Base-by-base conservation (phyloP, 371 early-diverging fungal species). In the Lichtheimia corymbifera region DNA sequence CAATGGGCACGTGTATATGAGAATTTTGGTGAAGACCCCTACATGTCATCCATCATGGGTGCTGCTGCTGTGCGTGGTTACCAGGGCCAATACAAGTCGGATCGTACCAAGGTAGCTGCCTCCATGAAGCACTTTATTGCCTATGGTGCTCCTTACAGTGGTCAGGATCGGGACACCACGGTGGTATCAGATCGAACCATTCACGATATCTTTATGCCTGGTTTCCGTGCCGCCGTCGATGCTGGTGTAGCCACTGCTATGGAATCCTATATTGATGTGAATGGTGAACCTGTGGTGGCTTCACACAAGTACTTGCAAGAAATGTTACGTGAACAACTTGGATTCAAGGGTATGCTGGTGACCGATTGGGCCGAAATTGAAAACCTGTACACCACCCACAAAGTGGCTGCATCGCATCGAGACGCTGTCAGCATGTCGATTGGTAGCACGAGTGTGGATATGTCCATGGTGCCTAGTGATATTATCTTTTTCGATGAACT, bases 1-100 rank as follows among this genome's bases (percentile, higher is more conserved):
- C 81, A 84, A 55, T 89, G 90, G 90, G 79, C 88, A 2, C 81
- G 90, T 13, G 83, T 83, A 1, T 89, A 84, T 62, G 88, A 89
- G 59, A 74, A 77, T 45, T 77, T 70, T 72, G 78, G 75, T 11
- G 82, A 82, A 60, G 89, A 89, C 44, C 88, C 90, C 11, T 74
- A 76, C 61, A 64, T 89, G 30, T 75, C 78, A 0, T 70, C 83
- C 0, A 63, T 73, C 45, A 79, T 89, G 83, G 86, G 83, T 2
- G 59, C 63, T 17, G 81, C 83, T 20, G 65, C 79, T 5, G 72
- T 88, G 9, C 71, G 72, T 50, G 90, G 90, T 14, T 77, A 86
- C 27, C 90, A 89, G 66, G 90, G 90, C 18, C 73, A 86, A 62
- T 85, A 85, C 68, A 83, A 83, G 57, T 58, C 70, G 1, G 84